Percentiles rank a stretch among this genome's conserved stretches.
Conservation (phyloP, 306 rosid genomes). For the Inga leiocalycina region DNA sequence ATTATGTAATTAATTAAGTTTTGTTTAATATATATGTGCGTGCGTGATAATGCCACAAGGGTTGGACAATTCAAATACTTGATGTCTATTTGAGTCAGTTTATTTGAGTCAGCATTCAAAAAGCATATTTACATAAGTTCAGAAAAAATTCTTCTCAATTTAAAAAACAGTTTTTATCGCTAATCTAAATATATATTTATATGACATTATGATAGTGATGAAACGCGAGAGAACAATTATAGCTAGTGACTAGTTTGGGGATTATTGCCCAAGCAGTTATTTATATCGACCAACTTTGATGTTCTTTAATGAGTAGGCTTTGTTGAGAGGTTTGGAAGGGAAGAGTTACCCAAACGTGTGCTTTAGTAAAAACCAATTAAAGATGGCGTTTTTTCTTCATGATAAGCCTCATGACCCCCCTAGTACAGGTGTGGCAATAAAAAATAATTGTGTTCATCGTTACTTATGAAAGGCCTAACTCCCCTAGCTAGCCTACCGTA, state of each 20-base stretch:
- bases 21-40: neutral
- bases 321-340: neutral
- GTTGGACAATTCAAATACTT: too few species aligned
- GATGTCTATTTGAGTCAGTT: too few species aligned
- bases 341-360: neutral
- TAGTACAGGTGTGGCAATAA: neutral
- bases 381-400: neutral
- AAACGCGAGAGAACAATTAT: neutral
- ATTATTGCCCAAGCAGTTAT: neutral
- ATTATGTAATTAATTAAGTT: neutral
- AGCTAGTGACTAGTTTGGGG: neutral
- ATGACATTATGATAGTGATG: too few species aligned
- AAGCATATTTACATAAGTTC: rapidly evolving
- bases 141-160: too few species aligned
- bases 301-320: neutral
- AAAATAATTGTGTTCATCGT: neutral
- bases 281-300: neutral
- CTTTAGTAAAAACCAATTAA: neutral
- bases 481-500: too few species aligned
- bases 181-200: too few species aligned
- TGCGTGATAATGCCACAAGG: neutral
- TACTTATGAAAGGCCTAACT: neutral
- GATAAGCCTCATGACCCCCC: neutral
- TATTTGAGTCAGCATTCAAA: too few species aligned
- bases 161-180: rapidly evolving